A percentile compares a stretch with the other conserved stretches of the same genome.
phyloP scores from a whole-genome alignment of 331 rosid species.

The Telfairia occidentalis region DNA sequence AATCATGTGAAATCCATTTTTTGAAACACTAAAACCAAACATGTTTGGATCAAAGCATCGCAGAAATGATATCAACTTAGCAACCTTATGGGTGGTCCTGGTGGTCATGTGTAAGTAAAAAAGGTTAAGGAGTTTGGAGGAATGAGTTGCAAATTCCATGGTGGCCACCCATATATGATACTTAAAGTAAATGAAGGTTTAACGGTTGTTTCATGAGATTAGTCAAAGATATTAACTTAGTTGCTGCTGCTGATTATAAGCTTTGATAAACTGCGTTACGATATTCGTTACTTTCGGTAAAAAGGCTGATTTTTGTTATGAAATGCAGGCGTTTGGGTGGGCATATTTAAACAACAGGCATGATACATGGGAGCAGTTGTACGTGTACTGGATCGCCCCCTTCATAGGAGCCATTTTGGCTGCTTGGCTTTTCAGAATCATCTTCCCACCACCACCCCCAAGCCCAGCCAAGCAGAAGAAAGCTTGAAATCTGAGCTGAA shows the following conservation, averaged over 20 bases:
- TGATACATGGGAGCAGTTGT: conserved; percentile 72
- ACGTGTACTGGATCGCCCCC: conserved; percentile 72
- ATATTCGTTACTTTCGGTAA: background rate
- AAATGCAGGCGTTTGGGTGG: conserved; percentile 78
- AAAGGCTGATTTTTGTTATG: background rate
- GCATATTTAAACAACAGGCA: conserved; percentile 57
- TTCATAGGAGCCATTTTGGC: conserved; percentile 63
- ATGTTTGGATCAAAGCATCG: background rate
- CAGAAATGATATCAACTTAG: background rate
- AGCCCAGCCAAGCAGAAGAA: conserved; percentile 30
- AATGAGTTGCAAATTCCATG: background rate
- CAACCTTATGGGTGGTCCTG: background rate
- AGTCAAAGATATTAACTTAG: background rate
- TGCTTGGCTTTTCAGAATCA: conserved; percentile 48
- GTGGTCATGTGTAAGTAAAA: background rate
- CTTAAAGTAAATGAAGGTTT: background rate
- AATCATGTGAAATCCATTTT: no score
- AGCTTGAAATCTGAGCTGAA: background rate
- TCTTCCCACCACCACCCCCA: conserved; percentile 44
- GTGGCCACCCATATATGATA: background rate
- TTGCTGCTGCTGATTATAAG: background rate
- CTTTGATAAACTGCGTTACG: no score
- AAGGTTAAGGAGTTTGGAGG: background rate
- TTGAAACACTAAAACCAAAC: background rate
- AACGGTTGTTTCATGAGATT: background rate